Evolutionary conservation across 179 eudicot species (phyloP), one percentile per base, ranked within the genome.

Genomic region (Silene noctiflora): DNA sequence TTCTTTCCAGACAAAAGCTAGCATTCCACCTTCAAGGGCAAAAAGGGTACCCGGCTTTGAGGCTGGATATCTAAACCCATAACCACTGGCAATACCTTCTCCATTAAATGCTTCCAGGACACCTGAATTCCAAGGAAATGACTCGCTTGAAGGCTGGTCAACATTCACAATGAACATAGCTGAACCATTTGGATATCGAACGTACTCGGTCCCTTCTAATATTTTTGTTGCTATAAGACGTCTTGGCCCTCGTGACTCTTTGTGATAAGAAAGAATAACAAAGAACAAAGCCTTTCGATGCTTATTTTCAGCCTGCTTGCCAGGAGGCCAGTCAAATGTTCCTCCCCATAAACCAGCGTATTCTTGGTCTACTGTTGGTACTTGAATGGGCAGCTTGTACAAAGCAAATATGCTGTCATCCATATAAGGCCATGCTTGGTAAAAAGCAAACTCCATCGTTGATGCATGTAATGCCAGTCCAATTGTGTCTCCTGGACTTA

Each of bases 291-390:
- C 97, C 78, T 90, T 88, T 71, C 94, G 11, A 39, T 7, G 46
- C 46, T 39, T 39, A 39, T 39, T 9, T 39, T 39, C 46, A 39
- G 46, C 92, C 1, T 89, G 92, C 80, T 58, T 87, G 53, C 91
- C 89, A 4, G 95, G 95, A 51, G 95, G 95, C 95, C 92, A 88
- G 44, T 91, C 95, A 51, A 90, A 89, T 53, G 89, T 87, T 67
- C 90, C 95, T 46, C 91, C 95, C 92, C 92, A 88, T 51, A 89
- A 56, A 72, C 95, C 92, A 22, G 89, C 85, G 63, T 80, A 84
- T 20, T 90, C 91, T 60, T 85, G 91, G 59, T 84, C 87, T 12
- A 68, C 67, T 24, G 75, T 25, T 59, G 92, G 88, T 55, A 67
- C 80, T 74, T 72, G 73, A 72, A 78, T 48, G 20, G 91, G 89